Evolutionary conservation across 1,284 basidiomycete species (phyloP), one percentile per base, ranked within the genome.

Genomic region (Schizophyllum amplum): DNA sequence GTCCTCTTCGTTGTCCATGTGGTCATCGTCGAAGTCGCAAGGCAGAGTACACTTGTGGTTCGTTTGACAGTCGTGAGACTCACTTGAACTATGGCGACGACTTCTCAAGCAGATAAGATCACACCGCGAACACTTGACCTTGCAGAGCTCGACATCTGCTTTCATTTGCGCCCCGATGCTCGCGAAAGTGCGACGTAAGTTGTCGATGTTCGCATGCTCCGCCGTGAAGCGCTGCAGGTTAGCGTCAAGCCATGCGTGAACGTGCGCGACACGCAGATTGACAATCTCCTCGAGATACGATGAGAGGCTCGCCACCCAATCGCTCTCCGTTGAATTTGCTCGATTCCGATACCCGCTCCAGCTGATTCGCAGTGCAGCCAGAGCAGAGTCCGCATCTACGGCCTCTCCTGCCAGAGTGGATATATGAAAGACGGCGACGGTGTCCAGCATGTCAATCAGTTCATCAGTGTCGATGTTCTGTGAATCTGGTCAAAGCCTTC

Each of bases 401-500:
- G 54, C 6, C 65, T 17, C 1, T 52, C 51, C 22, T 54, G 56
- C 5, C 57, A 26, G 55, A n/a, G 24, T 25, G 0, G 69, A 59
- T 33, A 77, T 56, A 61, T 68, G 75, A 57, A 83, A 75, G 6
- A 63, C 61, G 6, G 69, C 59, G 0, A 42, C 4, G 2, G 70
- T 72, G 56, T 79, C 77, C 0, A 65, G 63, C 9, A 63, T 55
- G 1, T 71, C 70, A 5, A 83, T 67, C 0, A 67, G 56, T 0
- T 65, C 52, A 51, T 78, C 74, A 0, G 74, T 77, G 57, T 84
- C 80, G 50, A 82, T 64, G 59, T 83, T 78, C 82, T 83, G 52
- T 13, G 24, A 25, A 9, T 20, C 13, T 15, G 4, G 24, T n/a
- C n/a, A n/a, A n/a, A n/a, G n/a, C n/a, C n/a, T n/a, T n/a, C n/a